A percentile compares a stretch with the other conserved stretches of the same genome.
These are phyloP conservation scores for Fusarium coffeatum DNA, from an alignment of 2,329 filamentous ascomycete genomes.

Conservation along the genomic window DNA sequence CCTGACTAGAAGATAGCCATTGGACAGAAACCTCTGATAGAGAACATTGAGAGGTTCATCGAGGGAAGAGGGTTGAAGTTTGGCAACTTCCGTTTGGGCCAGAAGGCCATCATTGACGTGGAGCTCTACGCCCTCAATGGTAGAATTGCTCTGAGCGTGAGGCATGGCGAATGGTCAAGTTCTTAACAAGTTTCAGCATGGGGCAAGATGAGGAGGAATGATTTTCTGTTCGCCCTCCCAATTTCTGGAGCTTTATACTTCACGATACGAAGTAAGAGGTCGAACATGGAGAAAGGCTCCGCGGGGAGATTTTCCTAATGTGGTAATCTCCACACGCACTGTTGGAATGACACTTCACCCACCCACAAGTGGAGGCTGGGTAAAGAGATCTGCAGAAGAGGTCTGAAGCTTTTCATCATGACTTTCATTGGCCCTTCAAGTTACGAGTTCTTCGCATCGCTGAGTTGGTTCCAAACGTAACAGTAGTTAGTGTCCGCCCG, in stretches of 20 bases:
- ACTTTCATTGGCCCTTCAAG: not conserved
- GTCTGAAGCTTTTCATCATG: not conserved
- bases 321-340: not conserved
- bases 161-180: not conserved
- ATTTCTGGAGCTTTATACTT: not conserved
- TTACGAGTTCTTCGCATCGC: not conserved
- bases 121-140: not conserved
- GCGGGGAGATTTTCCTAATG: not conserved
- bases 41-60: not conserved
- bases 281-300: not conserved
- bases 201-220: too few relatives aligned
- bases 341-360: not conserved
- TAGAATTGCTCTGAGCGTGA: not conserved
- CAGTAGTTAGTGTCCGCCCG: not conserved
- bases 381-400: not conserved
- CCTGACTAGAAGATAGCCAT: slow-evolving; percentile 69
- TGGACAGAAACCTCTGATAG: not conserved
- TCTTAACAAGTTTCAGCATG: not conserved
- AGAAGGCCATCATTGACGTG: not conserved
- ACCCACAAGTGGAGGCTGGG: not conserved
- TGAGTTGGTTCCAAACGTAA: rapidly evolving
- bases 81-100: not conserved
- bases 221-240: too few relatives aligned
- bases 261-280: not conserved
- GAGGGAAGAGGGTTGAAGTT: not conserved